Base-by-base conservation (phyloP, 2,329 filamentous ascomycete species). In the Fusarium proliferatum region DNA sequence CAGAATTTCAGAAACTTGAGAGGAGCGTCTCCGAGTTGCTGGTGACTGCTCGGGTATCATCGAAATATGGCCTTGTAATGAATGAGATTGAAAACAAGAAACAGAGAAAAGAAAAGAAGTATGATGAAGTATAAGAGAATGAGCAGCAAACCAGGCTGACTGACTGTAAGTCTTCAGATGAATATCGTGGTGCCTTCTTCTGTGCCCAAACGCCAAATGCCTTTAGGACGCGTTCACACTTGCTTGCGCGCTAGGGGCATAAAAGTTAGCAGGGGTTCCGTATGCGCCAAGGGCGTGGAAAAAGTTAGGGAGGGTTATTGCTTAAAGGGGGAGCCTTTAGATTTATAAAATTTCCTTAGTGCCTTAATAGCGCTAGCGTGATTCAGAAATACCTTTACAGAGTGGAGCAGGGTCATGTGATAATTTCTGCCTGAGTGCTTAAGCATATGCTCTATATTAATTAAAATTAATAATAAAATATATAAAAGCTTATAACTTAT, bases 211-310 rank as follows among this genome's bases (percentile, higher is more conserved):
- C 43, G 21, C 26, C 33, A 41, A 46, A 61, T 41, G 21, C n/a
- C 63, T 49, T 59, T 39, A 61, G 34, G 46, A 61, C 71, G 71
- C 71, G 71, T 74, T 55, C 17, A 46, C 38, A 69, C 48, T 55
- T 69, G 56, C 62, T 69, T 36, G 41, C 45, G 42, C 62, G 61
- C 61, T 58, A 62, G 56, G 16, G 41, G 42, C n/a, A 49, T n/a
- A n/a, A 26, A 42, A 42, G 55, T 45, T 39, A 60, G 34, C 28
- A 21, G 36, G 39, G 48, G 43, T 38, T 65, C 28, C 6, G 55
- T 42, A 45, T 55, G 55, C 45, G 46, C 71, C 30, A 21, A 58
- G 41, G 61, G 58, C 16, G 53, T 67, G 61, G 13, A 33, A 58
- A 34, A 34, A 48, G 23, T 48, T 26, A 59, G 42, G 23, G 33